A percentile compares a stretch with the other conserved stretches of the same genome.
Evolutionary conservation across 2,329 filamentous ascomycete genomes (phyloP).

Genomic region (Davidsoniella virescens): DNA sequence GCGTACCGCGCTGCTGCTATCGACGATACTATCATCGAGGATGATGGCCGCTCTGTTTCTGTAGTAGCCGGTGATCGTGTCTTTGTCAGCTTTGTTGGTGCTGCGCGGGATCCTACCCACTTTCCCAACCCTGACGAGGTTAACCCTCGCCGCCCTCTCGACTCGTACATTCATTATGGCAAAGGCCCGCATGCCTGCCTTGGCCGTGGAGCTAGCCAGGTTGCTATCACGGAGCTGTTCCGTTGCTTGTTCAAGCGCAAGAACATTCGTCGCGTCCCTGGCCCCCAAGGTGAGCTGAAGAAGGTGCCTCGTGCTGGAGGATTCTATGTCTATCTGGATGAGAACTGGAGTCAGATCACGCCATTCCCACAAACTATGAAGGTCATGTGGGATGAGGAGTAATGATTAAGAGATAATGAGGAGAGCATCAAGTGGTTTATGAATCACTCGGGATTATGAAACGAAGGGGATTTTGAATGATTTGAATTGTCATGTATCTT

Average conservation of each 20-base stretch:
- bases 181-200: slow-evolving; percentile 47
- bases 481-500: too few relatives aligned
- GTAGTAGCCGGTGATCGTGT: slow-evolving; percentile 43
- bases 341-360: slow-evolving; percentile 40
- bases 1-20: slow-evolving; percentile 39
- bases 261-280: slow-evolving; percentile 43
- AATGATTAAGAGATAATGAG: neutral
- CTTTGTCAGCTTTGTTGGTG: slow-evolving; percentile 45
- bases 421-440: neutral
- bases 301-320: slow-evolving; percentile 40
- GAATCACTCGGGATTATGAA: too few relatives aligned
- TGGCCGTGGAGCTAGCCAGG: slow-evolving; percentile 41
- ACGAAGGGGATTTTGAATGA: too few relatives aligned
- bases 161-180: slow-evolving; percentile 48
- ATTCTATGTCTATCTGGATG: slow-evolving; percentile 44
- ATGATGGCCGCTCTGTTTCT: slow-evolving; percentile 33
- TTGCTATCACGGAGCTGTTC: slow-evolving; percentile 52
- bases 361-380: slow-evolving; percentile 38
- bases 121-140: slow-evolving; percentile 48
- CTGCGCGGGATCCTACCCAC: slow-evolving; percentile 36
- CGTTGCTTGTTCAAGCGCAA: slow-evolving; percentile 45
- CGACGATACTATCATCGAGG: slow-evolving; percentile 25
- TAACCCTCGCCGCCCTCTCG: slow-evolving; percentile 44
- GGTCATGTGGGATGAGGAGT: slow-evolving; percentile 31
- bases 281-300: slow-evolving; percentile 51